phyloP scores from a whole-genome alignment of 768 basidiomycete genomes.

The Tephrocybe rancida region DNA sequence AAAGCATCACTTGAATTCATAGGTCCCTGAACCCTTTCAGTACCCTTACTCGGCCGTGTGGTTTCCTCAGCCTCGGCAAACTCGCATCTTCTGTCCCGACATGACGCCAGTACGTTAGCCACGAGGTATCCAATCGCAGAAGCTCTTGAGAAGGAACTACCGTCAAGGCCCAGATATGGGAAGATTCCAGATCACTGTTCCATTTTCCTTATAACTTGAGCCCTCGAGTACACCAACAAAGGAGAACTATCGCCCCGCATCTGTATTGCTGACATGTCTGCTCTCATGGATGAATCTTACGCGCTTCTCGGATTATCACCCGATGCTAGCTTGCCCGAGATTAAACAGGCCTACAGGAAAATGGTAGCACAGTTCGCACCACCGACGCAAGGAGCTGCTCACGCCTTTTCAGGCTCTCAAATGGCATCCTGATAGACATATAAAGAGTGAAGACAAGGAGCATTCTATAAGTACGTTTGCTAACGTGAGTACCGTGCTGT shows the following conservation, averaged over 20 bases:
- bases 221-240: not conserved
- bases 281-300: constrained; percentile 35
- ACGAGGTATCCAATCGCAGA: constrained; percentile 19
- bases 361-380: constrained; percentile 42
- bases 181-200: constrained; percentile 9
- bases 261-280: not conserved
- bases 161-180: constrained; percentile 10
- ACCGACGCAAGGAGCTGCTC: constrained; percentile 19
- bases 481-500: constrained; percentile 41
- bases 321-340: constrained; percentile 45
- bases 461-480: constrained; percentile 56
- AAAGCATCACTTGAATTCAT: constrained; percentile 1
- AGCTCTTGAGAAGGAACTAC: constrained; percentile 9
- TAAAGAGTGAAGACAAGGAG: constrained; percentile 52
- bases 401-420: constrained; percentile 46
- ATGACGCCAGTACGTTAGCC: constrained; percentile 8
- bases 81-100: constrained; percentile 15
- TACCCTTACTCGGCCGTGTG: constrained; percentile 8
- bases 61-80: constrained; percentile 9
- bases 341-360: constrained; percentile 57
- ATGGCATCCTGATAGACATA: constrained; percentile 73
- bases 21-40: constrained; percentile 9
- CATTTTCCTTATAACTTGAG: constrained; percentile 8
- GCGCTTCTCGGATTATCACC: constrained; percentile 47
- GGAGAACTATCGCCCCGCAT: not conserved